Evolutionary conservation across 768 basidiomycete genomes (phyloP), one percentile per base, ranked within the genome.

Genomic region (Mycena capillaripes): DNA sequence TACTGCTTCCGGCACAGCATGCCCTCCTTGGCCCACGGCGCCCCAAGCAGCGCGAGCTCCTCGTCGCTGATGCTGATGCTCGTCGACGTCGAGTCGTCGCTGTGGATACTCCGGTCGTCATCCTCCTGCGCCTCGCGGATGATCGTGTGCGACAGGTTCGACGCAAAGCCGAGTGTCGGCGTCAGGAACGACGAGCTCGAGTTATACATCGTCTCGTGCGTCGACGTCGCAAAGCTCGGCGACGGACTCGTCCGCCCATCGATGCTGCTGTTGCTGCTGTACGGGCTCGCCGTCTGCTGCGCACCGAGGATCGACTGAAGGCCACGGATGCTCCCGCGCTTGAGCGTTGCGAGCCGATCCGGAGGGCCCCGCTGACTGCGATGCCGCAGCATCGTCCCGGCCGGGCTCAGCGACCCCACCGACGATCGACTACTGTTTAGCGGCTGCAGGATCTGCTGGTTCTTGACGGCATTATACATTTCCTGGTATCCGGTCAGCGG

Each of bases 21-120:
- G 16, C 98, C 98, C 81, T 99, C 98, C 82, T 99, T 99, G 0
- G 98, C 98, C 97, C 97, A 99, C 0, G 98, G 98, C 7, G 98
- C 92, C 19, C 98, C 98, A 19, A 98, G 90, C 42, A 99, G 85
- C 2, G 97, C 97, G 16, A 99, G 87, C 82, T 98, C 96, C 81
- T 99, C 98, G 76, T 99, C 97, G 9, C 94, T 91, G 70, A 98
- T 95, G 61, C 95, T 96, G 76, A 95, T 92, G 38, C 88, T 90
- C 1, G 93, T 94, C 30, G 93, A 92, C 32, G 79, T 82, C 6
- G 94, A 91, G 44, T 86, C 89, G 23, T 87, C 87, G 79, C 93
- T 95, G 40, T 86, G 84, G 25, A 89, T 78, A 73, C 94, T 95
- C 61, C 89, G 89, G 65, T 89, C 88, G 76, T 97, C 95, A 75